These are phyloP conservation scores for Cucumis sativus DNA, from an alignment of 306 rosid genomes.

Conservation along the genomic window Cucumber_9930_V3 NC_026658.2:16026501-16027000, in stretches of 20 bases:
- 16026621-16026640: not conserved
- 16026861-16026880: not conserved
- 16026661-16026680: not conserved
- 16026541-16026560: not conserved
- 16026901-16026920: not conserved
- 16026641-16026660: not conserved
- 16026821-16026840: conserved; percentile 95
- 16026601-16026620: not conserved
- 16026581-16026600: not conserved
- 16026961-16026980: conserved; percentile 53
- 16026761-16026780: conserved; percentile 98
- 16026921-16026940: not conserved
- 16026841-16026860: conserved; percentile 97
- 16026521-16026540: not conserved
- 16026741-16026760: conserved; percentile 85
- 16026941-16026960: not conserved
- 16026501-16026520: not conserved
- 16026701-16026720: not conserved
- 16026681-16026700: not conserved
- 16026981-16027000: conserved; percentile 99
- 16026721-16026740: conserved; percentile 4
- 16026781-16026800: conserved; percentile 88
- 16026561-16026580: not conserved
- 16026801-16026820: conserved; percentile 89
- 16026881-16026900: conserved; percentile 8